Evolutionary conservation across 805 yeast genomes (phyloP).

Genomic region (Candida nanaspora): DNA sequence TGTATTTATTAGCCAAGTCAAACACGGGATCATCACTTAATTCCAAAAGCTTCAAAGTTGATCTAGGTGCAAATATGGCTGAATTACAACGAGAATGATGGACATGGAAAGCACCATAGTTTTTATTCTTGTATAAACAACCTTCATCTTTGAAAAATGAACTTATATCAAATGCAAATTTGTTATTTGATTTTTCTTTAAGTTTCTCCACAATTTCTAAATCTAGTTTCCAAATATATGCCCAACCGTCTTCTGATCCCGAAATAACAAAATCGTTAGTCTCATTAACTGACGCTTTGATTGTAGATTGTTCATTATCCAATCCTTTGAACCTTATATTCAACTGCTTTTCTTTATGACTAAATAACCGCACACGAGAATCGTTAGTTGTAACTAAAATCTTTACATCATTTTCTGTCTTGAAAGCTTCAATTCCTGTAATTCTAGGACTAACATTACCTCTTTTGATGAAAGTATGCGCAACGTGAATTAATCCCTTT

Average conservation of each 20-base stretch:
- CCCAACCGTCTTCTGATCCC: slow-evolving; percentile 86
- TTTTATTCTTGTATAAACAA: slow-evolving; percentile 42
- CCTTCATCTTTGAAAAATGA: slow-evolving; percentile 25
- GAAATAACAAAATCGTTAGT: slow-evolving; percentile 53
- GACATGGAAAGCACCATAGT: slow-evolving; percentile 69
- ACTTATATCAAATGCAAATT: slow-evolving; percentile 30
- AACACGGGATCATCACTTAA: slow-evolving; percentile 75
- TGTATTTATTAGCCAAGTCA: slow-evolving; percentile 37
- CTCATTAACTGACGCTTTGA: slow-evolving; percentile 57
- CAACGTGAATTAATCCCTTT: slow-evolving; percentile 45
- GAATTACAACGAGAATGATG: slow-evolving; percentile 68
- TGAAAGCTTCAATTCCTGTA: slow-evolving; percentile 62
- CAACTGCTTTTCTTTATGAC: slow-evolving; percentile 43
- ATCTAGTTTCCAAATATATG: slow-evolving; percentile 66
- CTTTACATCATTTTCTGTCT: slow-evolving; percentile 13
- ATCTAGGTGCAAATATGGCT: slow-evolving; percentile 71
- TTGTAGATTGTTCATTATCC: slow-evolving; percentile 63
- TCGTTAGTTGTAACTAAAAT: slow-evolving; percentile 73
- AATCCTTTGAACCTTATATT: slow-evolving; percentile 70
- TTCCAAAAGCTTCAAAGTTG: slow-evolving; percentile 56
- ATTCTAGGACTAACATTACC: slow-evolving; percentile 45
- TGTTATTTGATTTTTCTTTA: slow-evolving; percentile 13
- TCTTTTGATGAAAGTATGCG: slow-evolving; percentile 40
- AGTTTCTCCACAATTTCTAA: slow-evolving; percentile 4
- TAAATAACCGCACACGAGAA: slow-evolving; percentile 65